phyloP scores from a whole-genome alignment of 2,329 filamentous ascomycete genomes.

The Trichothecium roseum region DNA sequence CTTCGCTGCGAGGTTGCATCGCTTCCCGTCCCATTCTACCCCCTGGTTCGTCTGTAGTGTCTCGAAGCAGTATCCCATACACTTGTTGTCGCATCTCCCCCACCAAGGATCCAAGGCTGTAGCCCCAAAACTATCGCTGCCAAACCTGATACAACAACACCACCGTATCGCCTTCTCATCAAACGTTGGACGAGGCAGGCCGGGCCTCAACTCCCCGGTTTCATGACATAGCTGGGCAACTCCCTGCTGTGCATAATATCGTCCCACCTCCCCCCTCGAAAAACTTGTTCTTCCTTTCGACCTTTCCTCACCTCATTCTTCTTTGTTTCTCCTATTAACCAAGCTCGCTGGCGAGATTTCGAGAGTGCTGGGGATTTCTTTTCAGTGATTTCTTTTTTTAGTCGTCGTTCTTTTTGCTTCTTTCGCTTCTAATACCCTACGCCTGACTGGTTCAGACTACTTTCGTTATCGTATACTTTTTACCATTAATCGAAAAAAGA shows the following conservation, averaged over 20 bases:
- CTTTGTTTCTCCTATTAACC: constrained; percentile 1
- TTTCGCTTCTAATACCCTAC: too few species aligned
- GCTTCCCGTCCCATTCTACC: too few species aligned
- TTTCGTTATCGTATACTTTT: too few species aligned
- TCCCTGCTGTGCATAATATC: neutral
- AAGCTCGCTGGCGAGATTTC: too few species aligned
- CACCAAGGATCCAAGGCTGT: constrained; percentile 1
- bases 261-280: too few species aligned
- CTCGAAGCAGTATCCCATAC: constrained; percentile 7
- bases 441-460: too few species aligned
- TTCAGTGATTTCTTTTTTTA: too few species aligned
- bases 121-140: constrained; percentile 1
- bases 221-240: constrained; percentile 6
- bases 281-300: neutral
- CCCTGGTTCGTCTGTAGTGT: neutral
- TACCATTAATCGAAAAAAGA: too few species aligned
- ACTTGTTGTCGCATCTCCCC: constrained; percentile 8
- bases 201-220: constrained; percentile 1
- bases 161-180: neutral
- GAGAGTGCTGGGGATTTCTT: too few species aligned
- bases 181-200: neutral
- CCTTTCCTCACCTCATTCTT: neutral
- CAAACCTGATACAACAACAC: too few species aligned
- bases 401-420: too few species aligned
- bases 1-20: too few species aligned